Base-by-base conservation (phyloP, 768 basidiomycete genomes). In the Russula sp. region DNA sequence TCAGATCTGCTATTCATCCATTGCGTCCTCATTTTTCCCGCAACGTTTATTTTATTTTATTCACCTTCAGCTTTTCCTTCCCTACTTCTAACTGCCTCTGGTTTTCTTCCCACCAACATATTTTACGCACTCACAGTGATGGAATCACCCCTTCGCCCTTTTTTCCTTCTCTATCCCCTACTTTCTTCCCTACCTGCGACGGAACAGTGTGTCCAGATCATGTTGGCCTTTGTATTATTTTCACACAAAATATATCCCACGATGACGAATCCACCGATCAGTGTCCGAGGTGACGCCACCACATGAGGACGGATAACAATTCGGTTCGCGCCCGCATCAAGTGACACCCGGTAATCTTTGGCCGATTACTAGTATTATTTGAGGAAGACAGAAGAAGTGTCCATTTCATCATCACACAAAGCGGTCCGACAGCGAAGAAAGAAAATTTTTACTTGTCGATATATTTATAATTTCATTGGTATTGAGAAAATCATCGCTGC, bases 111-210 rank as follows among this genome's bases (percentile, higher is more conserved):
- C 22, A 28, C 28, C 40, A 22, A 24, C 51, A 59, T 63, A 59
- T 34, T 48, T 64, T 59, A 64, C 22, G 54, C 52, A 30, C 36
- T 49, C 46, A 64, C 52, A 14, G 42, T 55, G 57, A 64, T 22
- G 57, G 63, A 59, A 48, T 28, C 51, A 53, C 8, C 46, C 34
- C 13, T 40, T 28, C 4, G 24, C 50, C 5, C 3, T 42, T 63
- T 36, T 59, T 46, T 42, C 34, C 16, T 32, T 28, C 36, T 6
- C 16, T 40, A 40, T 40, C 38, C 38, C 38, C 16, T 20, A 18
- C 5, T 24, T 24, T 7, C 30, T 49, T 40, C n/a, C 52, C 32
- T 14, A 26, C 36, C 36, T 10, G 57, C 52, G 46, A 54, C 42
- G 36, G 61, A 55, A 38, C 42, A 20, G 24, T 38, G 57, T 54